A percentile compares a stretch with the other conserved stretches of the same genome.
phyloP scores from a whole-genome alignment of 495 filamentous ascomycete genomes.

The Podospora pseudoanserina region DNA sequence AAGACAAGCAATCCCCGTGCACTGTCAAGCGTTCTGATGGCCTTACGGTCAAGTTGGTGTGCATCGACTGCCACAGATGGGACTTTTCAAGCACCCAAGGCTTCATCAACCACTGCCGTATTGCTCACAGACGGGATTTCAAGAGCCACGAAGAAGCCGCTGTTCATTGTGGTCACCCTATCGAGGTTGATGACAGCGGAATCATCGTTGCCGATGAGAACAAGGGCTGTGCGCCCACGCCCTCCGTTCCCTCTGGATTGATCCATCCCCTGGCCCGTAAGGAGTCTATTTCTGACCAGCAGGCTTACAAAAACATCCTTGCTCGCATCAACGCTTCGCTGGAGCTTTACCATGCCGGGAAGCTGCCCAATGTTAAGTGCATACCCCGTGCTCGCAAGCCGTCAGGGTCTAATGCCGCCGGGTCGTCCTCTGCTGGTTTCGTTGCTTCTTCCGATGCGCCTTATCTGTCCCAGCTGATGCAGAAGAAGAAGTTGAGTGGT shows the following conservation, averaged over 20 bases:
- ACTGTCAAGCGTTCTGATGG: conserved; percentile 52
- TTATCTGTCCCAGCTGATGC: conserved; percentile 68
- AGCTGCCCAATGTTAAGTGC: conserved; percentile 41
- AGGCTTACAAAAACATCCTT: conserved; percentile 48
- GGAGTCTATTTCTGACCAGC: conserved; percentile 51
- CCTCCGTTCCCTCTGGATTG: conserved; percentile 41
- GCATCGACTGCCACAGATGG: conserved; percentile 79
- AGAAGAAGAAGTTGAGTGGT: conserved; percentile 58
- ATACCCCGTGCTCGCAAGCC: conserved; percentile 32
- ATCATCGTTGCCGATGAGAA: conserved; percentile 52
- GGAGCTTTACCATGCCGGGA: conserved; percentile 43
- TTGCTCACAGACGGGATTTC: conserved; percentile 85
- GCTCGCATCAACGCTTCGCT: conserved; percentile 47
- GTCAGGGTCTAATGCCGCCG: conserved; percentile 7
- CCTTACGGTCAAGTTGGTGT: conserved; percentile 70
- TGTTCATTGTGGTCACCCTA: conserved; percentile 75
- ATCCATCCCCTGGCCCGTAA: conserved; percentile 68
- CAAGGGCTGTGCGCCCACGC: conserved; percentile 31
- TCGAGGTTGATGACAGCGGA: conserved; percentile 65
- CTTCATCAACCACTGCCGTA: conserved; percentile 97
- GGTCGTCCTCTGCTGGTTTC: conserved; percentile 39
- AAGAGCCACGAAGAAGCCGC: conserved; percentile 94
- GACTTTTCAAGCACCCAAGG: conserved; percentile 95
- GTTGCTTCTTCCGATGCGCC: conserved; percentile 66
- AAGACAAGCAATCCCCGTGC: conserved; percentile 58